A percentile compares a stretch with the other conserved stretches of the same genome.
Evolutionary conservation across 495 filamentous ascomycete species (phyloP).

Genomic region (Hypoxylon trugodes): DNA sequence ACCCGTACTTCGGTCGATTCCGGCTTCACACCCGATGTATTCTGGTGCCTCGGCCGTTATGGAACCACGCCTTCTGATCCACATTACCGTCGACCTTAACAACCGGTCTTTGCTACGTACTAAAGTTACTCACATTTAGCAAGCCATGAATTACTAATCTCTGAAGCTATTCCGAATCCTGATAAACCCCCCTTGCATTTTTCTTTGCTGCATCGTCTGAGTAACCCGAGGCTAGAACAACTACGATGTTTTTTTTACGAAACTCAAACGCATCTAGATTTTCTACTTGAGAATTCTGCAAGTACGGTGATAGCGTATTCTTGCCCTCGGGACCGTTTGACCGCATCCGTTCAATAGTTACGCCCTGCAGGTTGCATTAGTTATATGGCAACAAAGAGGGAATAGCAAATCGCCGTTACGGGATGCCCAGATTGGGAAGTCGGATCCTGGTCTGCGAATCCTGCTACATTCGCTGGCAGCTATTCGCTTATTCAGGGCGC

Average conservation of each 20-base stretch:
- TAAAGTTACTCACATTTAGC: constrained; percentile 10
- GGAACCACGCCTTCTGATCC: constrained; percentile 8
- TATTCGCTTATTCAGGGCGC: background rate
- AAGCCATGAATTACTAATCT: background rate
- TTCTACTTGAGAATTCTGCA: constrained; percentile 5
- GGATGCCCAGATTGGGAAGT: background rate
- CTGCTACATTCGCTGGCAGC: background rate
- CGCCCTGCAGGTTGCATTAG: constrained; percentile 4
- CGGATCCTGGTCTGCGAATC: constrained; percentile 5
- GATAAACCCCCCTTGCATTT: constrained; percentile 3
- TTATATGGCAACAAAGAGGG: constrained; percentile 7
- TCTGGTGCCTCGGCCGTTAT: constrained; percentile 10
- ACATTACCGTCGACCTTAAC: constrained; percentile 6
- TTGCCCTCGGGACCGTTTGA: background rate
- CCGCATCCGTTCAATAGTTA: constrained; percentile 6
- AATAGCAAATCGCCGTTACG: constrained; percentile 7
- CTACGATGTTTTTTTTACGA: constrained; percentile 20
- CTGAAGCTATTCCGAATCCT: constrained; percentile 9
- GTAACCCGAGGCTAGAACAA: constrained; percentile 16
- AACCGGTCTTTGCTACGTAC: background rate
- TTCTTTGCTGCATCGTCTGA: background rate
- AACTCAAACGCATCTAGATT: constrained; percentile 10
- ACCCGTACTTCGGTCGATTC: constrained; percentile 16
- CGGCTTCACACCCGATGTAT: constrained; percentile 15
- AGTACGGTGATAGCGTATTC: background rate